Evolutionary conservation across 78 protist genomes (phyloP).

Genomic region (Polysphondylium violaceum): DNA sequence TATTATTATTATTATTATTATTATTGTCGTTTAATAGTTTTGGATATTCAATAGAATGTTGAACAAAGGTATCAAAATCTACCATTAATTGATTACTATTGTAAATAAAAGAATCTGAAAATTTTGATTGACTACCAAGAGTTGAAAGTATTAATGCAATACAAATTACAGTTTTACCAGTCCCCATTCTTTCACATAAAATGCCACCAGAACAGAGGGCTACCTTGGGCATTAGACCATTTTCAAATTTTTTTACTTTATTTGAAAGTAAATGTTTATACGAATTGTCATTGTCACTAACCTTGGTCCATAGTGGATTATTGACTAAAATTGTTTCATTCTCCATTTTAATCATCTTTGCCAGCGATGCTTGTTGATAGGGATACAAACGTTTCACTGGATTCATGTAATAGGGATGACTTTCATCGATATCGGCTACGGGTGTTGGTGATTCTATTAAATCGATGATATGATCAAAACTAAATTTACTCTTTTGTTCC

Average conservation of each 20-base stretch:
- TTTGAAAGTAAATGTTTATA: not conserved
- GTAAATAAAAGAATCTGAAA: too few relatives aligned
- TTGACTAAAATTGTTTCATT: not conserved
- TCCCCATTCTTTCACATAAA: slow-evolving; percentile 72
- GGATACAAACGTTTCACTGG: not conserved
- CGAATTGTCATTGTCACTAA: not conserved
- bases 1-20: too few relatives aligned
- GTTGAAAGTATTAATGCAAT: slow-evolving; percentile 56
- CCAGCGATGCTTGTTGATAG: slow-evolving; percentile 6
- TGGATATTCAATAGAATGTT: too few relatives aligned
- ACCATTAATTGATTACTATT: too few relatives aligned
- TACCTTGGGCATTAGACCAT: not conserved
- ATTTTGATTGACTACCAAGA: slow-evolving; percentile 33
- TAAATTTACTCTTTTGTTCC: slow-evolving; percentile 2
- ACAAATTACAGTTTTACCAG: slow-evolving; percentile 74
- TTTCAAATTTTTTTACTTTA: not conserved
- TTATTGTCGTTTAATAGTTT: too few relatives aligned
- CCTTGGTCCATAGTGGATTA: not conserved
- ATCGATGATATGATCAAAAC: slow-evolving; percentile 17
- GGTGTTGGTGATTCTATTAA: not conserved
- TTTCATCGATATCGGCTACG: not conserved
- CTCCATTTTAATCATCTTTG: slow-evolving; percentile 26
- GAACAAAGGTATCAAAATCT: too few relatives aligned
- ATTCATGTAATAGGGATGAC: slow-evolving; percentile 4
- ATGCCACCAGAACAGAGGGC: slow-evolving; percentile 64